A percentile compares a stretch with the other conserved stretches of the same genome.
Conservation (phyloP, 2,329 filamentous ascomycete species). For the Verticillium longisporum region DNA sequence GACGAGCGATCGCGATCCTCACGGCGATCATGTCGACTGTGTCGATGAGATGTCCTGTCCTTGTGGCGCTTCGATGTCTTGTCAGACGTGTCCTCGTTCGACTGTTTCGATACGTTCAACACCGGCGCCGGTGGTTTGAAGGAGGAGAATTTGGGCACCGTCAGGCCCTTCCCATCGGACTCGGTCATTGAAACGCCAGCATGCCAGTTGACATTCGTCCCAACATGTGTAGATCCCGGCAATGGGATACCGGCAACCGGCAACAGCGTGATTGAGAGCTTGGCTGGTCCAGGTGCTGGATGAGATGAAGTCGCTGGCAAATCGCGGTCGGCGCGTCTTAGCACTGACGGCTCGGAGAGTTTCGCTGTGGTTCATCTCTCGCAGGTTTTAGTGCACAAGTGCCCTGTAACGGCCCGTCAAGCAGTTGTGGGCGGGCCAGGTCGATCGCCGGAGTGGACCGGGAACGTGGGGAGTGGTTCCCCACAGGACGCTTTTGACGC, state of each 20-base stretch:
- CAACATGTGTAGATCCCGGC: background rate
- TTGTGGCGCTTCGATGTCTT: constrained; percentile 1
- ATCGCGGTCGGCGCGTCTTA: background rate
- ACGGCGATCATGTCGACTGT: background rate
- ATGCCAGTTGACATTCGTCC: background rate
- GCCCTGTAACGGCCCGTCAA: background rate
- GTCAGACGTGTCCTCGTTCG: constrained; percentile 4
- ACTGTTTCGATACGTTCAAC: constrained; percentile 9
- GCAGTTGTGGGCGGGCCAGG: background rate
- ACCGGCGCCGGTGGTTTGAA: constrained; percentile 50
- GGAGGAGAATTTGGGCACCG: constrained; percentile 66
- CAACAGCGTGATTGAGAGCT: background rate
- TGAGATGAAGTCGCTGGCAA: background rate
- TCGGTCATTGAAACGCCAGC: background rate
- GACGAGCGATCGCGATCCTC: background rate
- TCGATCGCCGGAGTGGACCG: background rate
- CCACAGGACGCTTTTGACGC: background rate
- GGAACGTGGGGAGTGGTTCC: background rate
- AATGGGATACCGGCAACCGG: background rate
- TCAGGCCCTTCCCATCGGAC: background rate
- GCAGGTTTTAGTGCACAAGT: background rate
- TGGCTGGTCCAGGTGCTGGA: background rate
- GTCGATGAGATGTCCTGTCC: background rate
- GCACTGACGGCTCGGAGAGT: background rate
- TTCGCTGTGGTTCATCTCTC: background rate